Conservation (phyloP, 164 flowering plant species). For the Brasenia schreberi region DNA sequence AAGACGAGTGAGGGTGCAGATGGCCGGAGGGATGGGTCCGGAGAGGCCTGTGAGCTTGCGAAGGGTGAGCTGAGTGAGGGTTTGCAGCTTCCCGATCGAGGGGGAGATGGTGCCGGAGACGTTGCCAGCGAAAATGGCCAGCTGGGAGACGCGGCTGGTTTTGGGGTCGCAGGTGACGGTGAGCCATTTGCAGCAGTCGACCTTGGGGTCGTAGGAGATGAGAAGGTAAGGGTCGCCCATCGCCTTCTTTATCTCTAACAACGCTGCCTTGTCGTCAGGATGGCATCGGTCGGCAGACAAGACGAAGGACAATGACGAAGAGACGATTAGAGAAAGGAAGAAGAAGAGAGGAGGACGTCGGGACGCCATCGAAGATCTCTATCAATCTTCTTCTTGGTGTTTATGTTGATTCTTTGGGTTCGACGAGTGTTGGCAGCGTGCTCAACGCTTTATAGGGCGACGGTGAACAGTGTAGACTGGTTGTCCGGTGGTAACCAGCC, state of each 20-base stretch:
- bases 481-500: too few relatives aligned
- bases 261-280: constrained; percentile 49
- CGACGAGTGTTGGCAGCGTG: too few relatives aligned
- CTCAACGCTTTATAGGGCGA: too few relatives aligned
- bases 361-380: neutral
- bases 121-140: constrained; percentile 25
- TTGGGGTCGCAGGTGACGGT: constrained; percentile 29
- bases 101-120: constrained; percentile 51
- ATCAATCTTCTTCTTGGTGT: too few relatives aligned
- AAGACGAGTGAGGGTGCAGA: constrained; percentile 49
- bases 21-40: constrained; percentile 42
- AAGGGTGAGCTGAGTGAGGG: constrained; percentile 39
- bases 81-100: constrained; percentile 47
- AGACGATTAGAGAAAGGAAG: constrained; percentile 2
- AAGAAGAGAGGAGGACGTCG: neutral
- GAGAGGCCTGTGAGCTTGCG: constrained; percentile 19
- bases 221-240: constrained; percentile 49
- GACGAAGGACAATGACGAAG: constrained; percentile 1
- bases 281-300: constrained; percentile 27
- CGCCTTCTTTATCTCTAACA: constrained; percentile 42
- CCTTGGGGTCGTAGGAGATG: constrained; percentile 37
- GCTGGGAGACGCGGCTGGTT: constrained; percentile 37
- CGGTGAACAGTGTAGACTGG: too few relatives aligned
- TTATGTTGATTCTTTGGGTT: too few relatives aligned
- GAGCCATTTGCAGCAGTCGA: constrained; percentile 67